Percentiles rank a stretch among this genome's conserved stretches.
Evolutionary conservation across 768 basidiomycete genomes (phyloP).

Genomic region (Mycena vulgaris): DNA sequence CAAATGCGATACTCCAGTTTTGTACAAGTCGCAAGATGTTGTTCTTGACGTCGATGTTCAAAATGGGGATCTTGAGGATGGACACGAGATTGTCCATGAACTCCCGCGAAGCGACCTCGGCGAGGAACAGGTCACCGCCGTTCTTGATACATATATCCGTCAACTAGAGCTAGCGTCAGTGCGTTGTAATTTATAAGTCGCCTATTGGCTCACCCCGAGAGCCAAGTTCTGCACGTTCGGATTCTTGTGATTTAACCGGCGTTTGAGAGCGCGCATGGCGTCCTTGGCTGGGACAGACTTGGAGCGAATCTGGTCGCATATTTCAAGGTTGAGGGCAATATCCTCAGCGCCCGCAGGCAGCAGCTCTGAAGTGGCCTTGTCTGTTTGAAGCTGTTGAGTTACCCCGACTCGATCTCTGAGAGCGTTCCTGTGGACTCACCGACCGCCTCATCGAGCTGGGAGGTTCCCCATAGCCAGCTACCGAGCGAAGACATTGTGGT

Average conservation of each 20-base stretch:
- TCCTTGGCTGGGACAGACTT: conserved; percentile 89
- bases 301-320: conserved; percentile 96
- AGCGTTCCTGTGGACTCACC: conserved; percentile 63
- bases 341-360: conserved; percentile 88
- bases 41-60: conserved; percentile 88
- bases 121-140: conserved; percentile 92
- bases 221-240: conserved; percentile 94
- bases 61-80: conserved; percentile 81
- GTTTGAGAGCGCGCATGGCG: conserved; percentile 91
- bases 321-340: conserved; percentile 94
- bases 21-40: conserved; percentile 87
- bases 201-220: conserved; percentile 74
- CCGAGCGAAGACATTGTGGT: conserved; percentile 70
- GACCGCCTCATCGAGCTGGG: conserved; percentile 86
- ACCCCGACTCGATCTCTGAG: background rate
- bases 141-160: conserved; percentile 97
- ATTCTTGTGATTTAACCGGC: conserved; percentile 93
- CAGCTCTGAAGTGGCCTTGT: conserved; percentile 95
- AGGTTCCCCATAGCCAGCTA: conserved; percentile 85
- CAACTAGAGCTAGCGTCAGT: conserved; percentile 62
- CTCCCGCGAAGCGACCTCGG: conserved; percentile 88
- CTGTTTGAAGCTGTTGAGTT: conserved; percentile 56
- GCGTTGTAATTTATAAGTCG: conserved; percentile 16
- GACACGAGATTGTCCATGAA: conserved; percentile 96
- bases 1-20: conserved; percentile 94